phyloP scores from a whole-genome alignment of 2,329 filamentous ascomycete genomes.

The Mollisia scopiformis region DNA sequence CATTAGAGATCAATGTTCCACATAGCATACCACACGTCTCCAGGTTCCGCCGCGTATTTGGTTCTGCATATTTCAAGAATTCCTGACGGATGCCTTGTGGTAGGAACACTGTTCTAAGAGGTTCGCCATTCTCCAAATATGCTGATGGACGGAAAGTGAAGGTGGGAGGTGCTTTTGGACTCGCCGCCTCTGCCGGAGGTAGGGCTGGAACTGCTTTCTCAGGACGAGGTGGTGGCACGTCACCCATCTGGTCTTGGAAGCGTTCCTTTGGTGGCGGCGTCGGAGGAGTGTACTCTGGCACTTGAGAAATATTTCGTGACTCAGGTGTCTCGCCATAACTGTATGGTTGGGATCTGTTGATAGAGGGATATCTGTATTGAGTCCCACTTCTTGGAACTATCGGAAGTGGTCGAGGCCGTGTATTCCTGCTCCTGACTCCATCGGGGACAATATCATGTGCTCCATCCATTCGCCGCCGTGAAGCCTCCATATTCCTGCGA shows the following conservation, averaged over 20 bases:
- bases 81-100: slow-evolving; percentile 72
- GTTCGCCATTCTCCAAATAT: slow-evolving; percentile 86
- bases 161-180: slow-evolving; percentile 13
- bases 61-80: slow-evolving; percentile 74
- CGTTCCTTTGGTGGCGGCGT: slow-evolving; percentile 35
- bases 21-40: slow-evolving; percentile 97
- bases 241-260: slow-evolving; percentile 10
- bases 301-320: slow-evolving; percentile 7
- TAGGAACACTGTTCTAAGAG: slow-evolving; percentile 86
- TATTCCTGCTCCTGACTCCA: slow-evolving; percentile 31
- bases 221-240: slow-evolving; percentile 27
- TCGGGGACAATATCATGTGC: slow-evolving; percentile 30
- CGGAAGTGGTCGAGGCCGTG: slow-evolving; percentile 27
- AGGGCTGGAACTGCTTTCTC: slow-evolving; percentile 26
- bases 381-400: slow-evolving; percentile 26
- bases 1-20: slow-evolving; percentile 88
- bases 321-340: slow-evolving; percentile 38
- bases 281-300: slow-evolving; percentile 24
- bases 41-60: slow-evolving; percentile 80
- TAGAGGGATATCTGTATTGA: slow-evolving; percentile 59
- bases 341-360: slow-evolving; percentile 54
- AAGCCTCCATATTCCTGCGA: slow-evolving; percentile 53
- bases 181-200: slow-evolving; percentile 4
- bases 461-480: slow-evolving; percentile 44
- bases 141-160: slow-evolving; percentile 84